Base-by-base conservation (phyloP, 192 early-diverging fungal genomes). In the Mortierella claussenii region DNA sequence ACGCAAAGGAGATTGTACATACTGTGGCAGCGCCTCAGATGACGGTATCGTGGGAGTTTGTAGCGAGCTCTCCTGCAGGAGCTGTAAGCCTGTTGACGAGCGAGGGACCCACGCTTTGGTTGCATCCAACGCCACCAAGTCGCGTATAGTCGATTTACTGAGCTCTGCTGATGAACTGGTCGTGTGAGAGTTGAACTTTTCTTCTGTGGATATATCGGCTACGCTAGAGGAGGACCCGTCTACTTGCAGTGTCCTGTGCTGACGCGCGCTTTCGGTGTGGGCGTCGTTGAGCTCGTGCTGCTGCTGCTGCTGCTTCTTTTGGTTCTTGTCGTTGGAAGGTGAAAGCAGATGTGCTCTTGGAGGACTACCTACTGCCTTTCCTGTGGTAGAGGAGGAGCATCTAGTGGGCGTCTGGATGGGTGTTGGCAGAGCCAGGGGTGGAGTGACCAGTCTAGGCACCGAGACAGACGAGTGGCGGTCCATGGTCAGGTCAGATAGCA, bases 331-430 rank as follows among this genome's bases (percentile, higher is more conserved):
- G 40, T 49, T 42, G 20, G 84, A 81, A 17, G 82, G 74, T 11
- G 88, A 83, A 8, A 79, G 57, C 7, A 81, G 68, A 21, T 70
- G 55, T 26, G 69, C 42, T 27, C 84, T 73, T 15, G 88, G 86
- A 7, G 88, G 88, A 67, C 79, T 86, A n/a, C 86, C 87, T 31
- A 88, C 85, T 40, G 75, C 68, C 55, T 86, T 90, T 88, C 88
- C 90, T 70, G 37, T 75, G 31, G 13, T 82, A 55, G 47, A 26
- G 31, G 48, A 21, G 12, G 55, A 8, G 43, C 32, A 20, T 43
- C 57, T 40, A 1, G 67, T 23, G 12, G 45, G 17, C 21, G 18
- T 57, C 46, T 64, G 69, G 26, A 71, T 71, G 26, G 69, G 60
- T 8, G 3, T 6, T 0, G 69, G 69, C 9, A 52, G 36, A 26